phyloP scores from a whole-genome alignment of 1,139 yeast species.

The Yamadazyma spencermartinsiae region DNA sequence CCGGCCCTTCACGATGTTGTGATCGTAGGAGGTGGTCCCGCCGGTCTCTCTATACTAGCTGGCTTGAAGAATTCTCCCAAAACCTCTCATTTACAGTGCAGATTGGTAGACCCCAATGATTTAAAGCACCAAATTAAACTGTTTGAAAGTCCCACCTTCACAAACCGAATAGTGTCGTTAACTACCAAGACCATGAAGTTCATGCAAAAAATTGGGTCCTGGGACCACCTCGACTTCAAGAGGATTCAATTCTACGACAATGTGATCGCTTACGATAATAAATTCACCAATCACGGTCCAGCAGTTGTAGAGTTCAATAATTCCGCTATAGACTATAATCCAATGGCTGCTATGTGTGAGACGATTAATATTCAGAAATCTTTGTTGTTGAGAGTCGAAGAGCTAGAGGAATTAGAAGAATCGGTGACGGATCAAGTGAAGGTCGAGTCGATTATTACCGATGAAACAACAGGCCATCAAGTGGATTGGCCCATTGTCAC shows the following conservation, averaged over 20 bases:
- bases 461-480: slow-evolving; percentile 5
- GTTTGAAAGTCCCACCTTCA: slow-evolving; percentile 51
- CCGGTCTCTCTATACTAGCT: slow-evolving; percentile 85
- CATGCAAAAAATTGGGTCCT: slow-evolving; percentile 63
- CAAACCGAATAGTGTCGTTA: slow-evolving; percentile 82
- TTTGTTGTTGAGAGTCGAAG: slow-evolving; percentile 56
- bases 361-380: slow-evolving; percentile 80
- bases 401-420: slow-evolving; percentile 31
- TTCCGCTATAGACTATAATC: slow-evolving; percentile 39
- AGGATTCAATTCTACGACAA: slow-evolving; percentile 80
- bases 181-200: slow-evolving; percentile 79
- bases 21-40: slow-evolving; percentile 97
- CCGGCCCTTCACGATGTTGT: slow-evolving; percentile 62
- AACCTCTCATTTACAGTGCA: slow-evolving; percentile 60
- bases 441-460: slow-evolving; percentile 28
- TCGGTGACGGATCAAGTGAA: slow-evolving; percentile 22
- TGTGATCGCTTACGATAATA: slow-evolving; percentile 74
- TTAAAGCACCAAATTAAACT: slow-evolving; percentile 48
- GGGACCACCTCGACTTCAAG: slow-evolving; percentile 67
- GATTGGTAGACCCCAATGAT: slow-evolving; percentile 72
- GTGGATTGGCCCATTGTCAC: slow-evolving; percentile 78
- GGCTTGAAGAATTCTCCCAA: slow-evolving; percentile 69
- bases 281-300: slow-evolving; percentile 49
- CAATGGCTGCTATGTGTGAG: slow-evolving; percentile 83
- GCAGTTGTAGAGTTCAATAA: slow-evolving; percentile 74